Evolutionary conservation across 2,329 filamentous ascomycete species (phyloP).

Genomic region (Hypoxylon sp.): DNA sequence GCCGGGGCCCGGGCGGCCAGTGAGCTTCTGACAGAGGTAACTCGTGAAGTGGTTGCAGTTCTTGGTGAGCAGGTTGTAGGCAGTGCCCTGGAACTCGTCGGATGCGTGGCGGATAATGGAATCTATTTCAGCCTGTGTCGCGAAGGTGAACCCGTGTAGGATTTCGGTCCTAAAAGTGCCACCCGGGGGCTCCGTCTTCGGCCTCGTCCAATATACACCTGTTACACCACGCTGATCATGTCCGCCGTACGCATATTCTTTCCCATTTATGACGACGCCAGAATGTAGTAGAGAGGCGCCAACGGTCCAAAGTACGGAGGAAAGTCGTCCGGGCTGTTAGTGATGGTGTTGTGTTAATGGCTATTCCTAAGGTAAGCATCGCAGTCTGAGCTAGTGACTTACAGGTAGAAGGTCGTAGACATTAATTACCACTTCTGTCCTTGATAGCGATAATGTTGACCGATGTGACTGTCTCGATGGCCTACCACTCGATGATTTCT

Average conservation of each 20-base stretch:
- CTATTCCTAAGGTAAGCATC: neutral
- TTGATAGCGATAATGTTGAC: constrained; percentile 77
- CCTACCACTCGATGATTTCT: constrained; percentile 59
- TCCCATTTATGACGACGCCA: constrained; percentile 83
- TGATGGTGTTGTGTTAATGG: constrained; percentile 23
- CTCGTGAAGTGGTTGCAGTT: constrained; percentile 94
- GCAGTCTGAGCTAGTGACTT: constrained; percentile 48
- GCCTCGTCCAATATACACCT: constrained; percentile 87
- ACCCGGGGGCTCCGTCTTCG: constrained; percentile 79
- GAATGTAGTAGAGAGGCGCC: constrained; percentile 85
- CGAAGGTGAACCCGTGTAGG: constrained; percentile 83
- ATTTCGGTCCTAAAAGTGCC: constrained; percentile 82
- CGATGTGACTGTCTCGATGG: constrained; percentile 65
- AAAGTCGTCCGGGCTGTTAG: constrained; percentile 77
- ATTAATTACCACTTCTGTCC: constrained; percentile 81
- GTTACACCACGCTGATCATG: constrained; percentile 79
- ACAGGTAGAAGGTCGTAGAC: constrained; percentile 84
- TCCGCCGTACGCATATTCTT: constrained; percentile 88
- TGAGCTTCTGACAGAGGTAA: constrained; percentile 80
- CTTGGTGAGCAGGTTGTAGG: constrained; percentile 84
- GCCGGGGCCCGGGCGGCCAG: constrained; percentile 75
- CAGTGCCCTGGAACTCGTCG: constrained; percentile 79
- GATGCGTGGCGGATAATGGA: constrained; percentile 77
- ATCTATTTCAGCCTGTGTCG: constrained; percentile 78
- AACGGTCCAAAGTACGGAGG: constrained; percentile 82